phyloP scores from a whole-genome alignment of 2,329 filamentous ascomycete genomes.

The Aspergillus flavus region DNA sequence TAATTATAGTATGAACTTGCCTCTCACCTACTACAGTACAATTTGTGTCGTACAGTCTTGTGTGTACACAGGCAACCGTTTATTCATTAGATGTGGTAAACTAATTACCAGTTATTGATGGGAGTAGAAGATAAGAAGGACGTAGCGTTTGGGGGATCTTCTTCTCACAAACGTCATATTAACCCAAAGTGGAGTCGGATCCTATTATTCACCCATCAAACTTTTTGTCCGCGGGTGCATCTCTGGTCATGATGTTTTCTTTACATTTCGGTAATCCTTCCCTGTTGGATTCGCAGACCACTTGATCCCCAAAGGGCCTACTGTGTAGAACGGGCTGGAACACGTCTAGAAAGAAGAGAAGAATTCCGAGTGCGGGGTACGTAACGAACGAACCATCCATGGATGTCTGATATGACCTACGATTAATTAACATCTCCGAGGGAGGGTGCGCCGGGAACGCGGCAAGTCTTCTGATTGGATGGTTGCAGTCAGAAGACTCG shows the following conservation, averaged over 20 bases:
- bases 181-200: not conserved
- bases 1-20: not conserved
- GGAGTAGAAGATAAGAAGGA: not conserved
- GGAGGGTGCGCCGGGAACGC: not conserved
- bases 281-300: not conserved
- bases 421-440: not conserved
- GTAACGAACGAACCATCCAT: not conserved
- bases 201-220: not conserved
- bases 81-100: not conserved
- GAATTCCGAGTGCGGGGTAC: conserved; percentile 13
- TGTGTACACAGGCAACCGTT: not conserved
- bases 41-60: not conserved
- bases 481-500: not conserved
- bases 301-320: not conserved
- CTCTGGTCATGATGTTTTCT: not conserved
- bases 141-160: not conserved
- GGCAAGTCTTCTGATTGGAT: conserved; percentile 4
- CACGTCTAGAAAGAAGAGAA: conserved; percentile 8
- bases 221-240: too few relatives aligned
- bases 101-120: not conserved
- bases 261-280: not conserved
- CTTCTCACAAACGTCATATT: not conserved
- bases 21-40: not conserved
- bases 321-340: conserved; percentile 8
- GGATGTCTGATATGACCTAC: not conserved